A percentile compares a stretch with the other conserved stretches of the same genome.
Evolutionary conservation across 805 yeast species (phyloP).

Genomic region (Starmerella lactis-condensi): DNA sequence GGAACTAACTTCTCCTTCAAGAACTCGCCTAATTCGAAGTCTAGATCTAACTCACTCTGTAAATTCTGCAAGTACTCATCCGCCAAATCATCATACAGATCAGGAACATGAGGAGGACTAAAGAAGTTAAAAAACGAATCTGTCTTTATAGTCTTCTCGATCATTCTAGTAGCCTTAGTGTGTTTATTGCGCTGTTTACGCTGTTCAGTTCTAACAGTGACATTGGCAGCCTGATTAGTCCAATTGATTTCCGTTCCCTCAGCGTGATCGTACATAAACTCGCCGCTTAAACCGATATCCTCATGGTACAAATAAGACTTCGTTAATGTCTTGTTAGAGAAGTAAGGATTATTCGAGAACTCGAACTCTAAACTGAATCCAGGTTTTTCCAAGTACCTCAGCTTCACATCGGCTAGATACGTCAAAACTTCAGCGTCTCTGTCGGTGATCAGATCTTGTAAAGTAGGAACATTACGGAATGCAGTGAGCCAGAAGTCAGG

Average conservation of each 20-base stretch:
- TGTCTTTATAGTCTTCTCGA: constrained; percentile 83
- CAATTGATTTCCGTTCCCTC: constrained; percentile 77
- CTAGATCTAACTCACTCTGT: constrained; percentile 72
- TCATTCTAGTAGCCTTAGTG: constrained; percentile 89
- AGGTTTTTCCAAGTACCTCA: constrained; percentile 62
- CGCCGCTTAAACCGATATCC: constrained; percentile 86
- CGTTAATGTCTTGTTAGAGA: constrained; percentile 50
- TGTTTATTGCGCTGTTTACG: constrained; percentile 92
- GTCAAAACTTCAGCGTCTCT: constrained; percentile 73
- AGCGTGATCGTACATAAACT: constrained; percentile 91
- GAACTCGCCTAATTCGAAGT: constrained; percentile 90
- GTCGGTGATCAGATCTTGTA: constrained; percentile 71
- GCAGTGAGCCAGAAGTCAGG: constrained; percentile 97
- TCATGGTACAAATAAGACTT: constrained; percentile 89
- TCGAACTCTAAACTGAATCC: constrained; percentile 79
- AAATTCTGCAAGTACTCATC: constrained; percentile 55
- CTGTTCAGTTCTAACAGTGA: constrained; percentile 73
- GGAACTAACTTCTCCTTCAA: constrained; percentile 90
- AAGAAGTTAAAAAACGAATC: constrained; percentile 93
- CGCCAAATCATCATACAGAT: constrained; percentile 31
- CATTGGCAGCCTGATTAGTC: constrained; percentile 62
- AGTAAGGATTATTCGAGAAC: constrained; percentile 57
- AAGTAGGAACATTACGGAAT: constrained; percentile 62
- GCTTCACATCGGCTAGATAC: constrained; percentile 46
- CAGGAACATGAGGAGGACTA: constrained; percentile 73